Percentiles rank a stretch among this genome's conserved stretches.
Conservation (phyloP, 495 filamentous ascomycete species). For the Immersiella caudata region DNA sequence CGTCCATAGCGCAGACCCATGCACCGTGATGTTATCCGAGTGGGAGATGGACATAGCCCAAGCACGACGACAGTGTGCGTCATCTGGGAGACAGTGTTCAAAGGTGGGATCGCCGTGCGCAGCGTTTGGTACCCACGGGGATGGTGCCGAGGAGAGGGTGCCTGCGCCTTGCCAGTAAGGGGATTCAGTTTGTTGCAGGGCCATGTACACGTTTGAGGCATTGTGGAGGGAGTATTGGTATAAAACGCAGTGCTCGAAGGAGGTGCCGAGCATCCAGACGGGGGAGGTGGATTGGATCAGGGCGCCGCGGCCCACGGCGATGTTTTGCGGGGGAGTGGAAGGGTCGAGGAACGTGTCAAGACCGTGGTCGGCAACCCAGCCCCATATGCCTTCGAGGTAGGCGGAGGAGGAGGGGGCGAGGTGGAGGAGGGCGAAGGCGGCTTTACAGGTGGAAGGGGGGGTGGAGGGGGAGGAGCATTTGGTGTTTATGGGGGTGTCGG, state of each 20-base stretch:
- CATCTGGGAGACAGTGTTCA: slow-evolving; percentile 24
- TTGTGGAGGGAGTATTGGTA: slow-evolving; percentile 72
- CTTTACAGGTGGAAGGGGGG: slow-evolving; percentile 57
- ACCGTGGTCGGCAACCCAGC: slow-evolving; percentile 76
- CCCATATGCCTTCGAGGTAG: slow-evolving; percentile 90
- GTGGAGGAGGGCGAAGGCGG: slow-evolving; percentile 79
- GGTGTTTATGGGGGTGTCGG: slow-evolving; percentile 66
- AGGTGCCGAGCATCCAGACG: slow-evolving; percentile 64
- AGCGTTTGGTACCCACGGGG: slow-evolving; percentile 24
- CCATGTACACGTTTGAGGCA: slow-evolving; percentile 66
- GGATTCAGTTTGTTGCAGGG: slow-evolving; percentile 70
- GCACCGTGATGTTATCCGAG: slow-evolving; percentile 47
- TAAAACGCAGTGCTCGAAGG: slow-evolving; percentile 70
- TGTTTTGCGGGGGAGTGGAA: slow-evolving; percentile 37
- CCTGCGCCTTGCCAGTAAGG: slow-evolving; percentile 68
- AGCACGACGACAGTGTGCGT: slow-evolving; percentile 47
- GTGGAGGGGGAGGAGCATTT: slow-evolving; percentile 49
- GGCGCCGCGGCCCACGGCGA: slow-evolving; percentile 54
- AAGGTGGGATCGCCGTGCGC: slow-evolving; percentile 27
- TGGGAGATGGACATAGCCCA: slow-evolving; percentile 42
- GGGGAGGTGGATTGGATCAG: slow-evolving; percentile 51
- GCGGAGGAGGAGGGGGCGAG: slow-evolving; percentile 67
- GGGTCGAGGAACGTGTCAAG: slow-evolving; percentile 35
- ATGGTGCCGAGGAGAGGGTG: slow-evolving; percentile 56
- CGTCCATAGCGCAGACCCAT: slow-evolving; percentile 55